Percentiles rank a stretch among this genome's conserved stretches.
Evolutionary conservation across 2,329 filamentous ascomycete genomes (phyloP).

Genomic region (Plectosphaerella sp.): DNA sequence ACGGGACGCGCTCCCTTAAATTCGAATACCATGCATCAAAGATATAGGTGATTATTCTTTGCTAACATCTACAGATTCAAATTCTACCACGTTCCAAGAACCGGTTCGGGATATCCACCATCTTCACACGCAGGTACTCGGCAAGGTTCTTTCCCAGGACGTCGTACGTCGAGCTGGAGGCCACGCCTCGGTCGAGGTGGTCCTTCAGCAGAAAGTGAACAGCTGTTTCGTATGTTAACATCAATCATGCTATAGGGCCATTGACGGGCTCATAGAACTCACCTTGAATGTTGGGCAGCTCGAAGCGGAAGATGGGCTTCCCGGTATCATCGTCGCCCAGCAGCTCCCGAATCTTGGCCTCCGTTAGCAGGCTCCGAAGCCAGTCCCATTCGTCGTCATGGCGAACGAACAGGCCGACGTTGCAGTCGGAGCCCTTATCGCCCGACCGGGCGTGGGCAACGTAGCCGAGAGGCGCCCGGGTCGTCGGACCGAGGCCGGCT

Average conservation of each 20-base stretch:
- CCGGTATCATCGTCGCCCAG: slow-evolving; percentile 31
- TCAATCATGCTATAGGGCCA: no score
- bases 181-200: slow-evolving; percentile 21
- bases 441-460: slow-evolving; percentile 26
- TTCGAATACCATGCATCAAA: background rate
- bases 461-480: slow-evolving; percentile 21
- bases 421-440: slow-evolving; percentile 37
- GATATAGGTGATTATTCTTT: background rate
- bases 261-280: slow-evolving; percentile 3
- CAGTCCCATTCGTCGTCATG: slow-evolving; percentile 14
- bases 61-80: background rate
- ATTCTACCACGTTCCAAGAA: slow-evolving; percentile 18
- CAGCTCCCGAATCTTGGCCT: slow-evolving; percentile 28
- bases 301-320: slow-evolving; percentile 37
- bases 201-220: slow-evolving; percentile 37
- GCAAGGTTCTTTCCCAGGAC: slow-evolving; percentile 25
- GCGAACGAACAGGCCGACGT: slow-evolving; percentile 17
- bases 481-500: slow-evolving; percentile 18
- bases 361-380: slow-evolving; percentile 33
- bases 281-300: slow-evolving; percentile 26
- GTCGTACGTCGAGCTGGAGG: slow-evolving; percentile 18
- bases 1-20: background rate
- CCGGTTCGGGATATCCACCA: slow-evolving; percentile 20
- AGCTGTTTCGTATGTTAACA: slow-evolving; percentile 5
- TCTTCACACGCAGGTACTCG: slow-evolving; percentile 21